Evolutionary conservation across 768 basidiomycete species (phyloP).

Genomic region (Mycena galopus): DNA sequence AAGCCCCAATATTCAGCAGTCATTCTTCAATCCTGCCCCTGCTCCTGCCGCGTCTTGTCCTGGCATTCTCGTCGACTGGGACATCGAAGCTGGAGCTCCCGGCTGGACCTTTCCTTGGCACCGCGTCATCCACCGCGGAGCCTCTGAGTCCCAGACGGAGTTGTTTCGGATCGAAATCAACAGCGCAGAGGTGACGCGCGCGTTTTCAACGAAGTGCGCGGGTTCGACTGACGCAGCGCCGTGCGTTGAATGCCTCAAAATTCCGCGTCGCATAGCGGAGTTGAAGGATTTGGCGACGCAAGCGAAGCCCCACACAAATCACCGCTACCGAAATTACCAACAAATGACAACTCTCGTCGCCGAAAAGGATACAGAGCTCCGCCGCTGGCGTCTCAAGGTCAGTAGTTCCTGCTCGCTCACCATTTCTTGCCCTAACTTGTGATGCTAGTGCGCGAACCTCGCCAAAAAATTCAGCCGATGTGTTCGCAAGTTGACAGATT

Average conservation of each 20-base stretch:
- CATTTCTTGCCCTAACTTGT: not conserved
- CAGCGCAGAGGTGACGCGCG: not conserved
- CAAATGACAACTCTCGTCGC: not conserved
- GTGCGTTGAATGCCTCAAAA: not conserved
- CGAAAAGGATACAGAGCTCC: not conserved
- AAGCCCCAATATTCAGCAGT: not conserved
- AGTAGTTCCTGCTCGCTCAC: not conserved
- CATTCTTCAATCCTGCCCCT: not conserved
- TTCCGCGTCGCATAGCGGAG: not conserved
- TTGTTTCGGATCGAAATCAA: slow-evolving; percentile 12
- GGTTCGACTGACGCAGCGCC: not conserved
- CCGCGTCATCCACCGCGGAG: not conserved
- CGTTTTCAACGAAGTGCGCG: slow-evolving; percentile 1
- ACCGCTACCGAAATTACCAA: not conserved
- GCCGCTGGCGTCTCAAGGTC: not conserved
- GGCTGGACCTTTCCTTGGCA: not conserved
- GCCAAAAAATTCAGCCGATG: not conserved
- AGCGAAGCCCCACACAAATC: slow-evolving; percentile 7
- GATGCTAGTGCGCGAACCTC: not conserved
- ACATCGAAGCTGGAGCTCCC: not conserved
- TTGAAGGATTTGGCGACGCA: slow-evolving; percentile 3
- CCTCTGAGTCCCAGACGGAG: not conserved
- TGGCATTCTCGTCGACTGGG: not conserved
- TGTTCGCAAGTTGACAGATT: slow-evolving; percentile 2
- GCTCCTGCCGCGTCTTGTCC: not conserved